Evolutionary conservation across 768 basidiomycete species (phyloP).

Genomic region (Hygrophorus pudorinus): DNA sequence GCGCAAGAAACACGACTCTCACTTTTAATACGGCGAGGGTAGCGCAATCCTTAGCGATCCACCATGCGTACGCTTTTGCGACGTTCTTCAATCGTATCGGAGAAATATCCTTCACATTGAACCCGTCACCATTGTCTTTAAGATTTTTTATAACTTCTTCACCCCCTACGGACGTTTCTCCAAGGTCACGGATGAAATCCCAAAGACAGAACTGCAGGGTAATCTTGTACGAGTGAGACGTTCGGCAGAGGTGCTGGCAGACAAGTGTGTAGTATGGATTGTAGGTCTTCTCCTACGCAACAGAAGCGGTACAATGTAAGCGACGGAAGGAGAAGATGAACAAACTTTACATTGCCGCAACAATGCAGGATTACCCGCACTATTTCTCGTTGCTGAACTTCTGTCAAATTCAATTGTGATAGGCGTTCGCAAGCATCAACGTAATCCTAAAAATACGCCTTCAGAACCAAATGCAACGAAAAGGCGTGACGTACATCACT

Average conservation of each 20-base stretch:
- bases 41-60: constrained; percentile 77
- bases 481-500: constrained; percentile 57
- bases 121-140: constrained; percentile 36
- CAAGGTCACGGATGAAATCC: constrained; percentile 92
- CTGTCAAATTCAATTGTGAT: constrained; percentile 70
- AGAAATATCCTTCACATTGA: constrained; percentile 45
- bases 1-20: constrained; percentile 4
- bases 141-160: constrained; percentile 63
- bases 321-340: constrained; percentile 4
- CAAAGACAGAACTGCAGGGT: constrained; percentile 93
- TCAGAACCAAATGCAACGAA: neutral
- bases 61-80: constrained; percentile 86
- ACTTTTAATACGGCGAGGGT: constrained; percentile 81
- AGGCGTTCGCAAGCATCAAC: constrained; percentile 93
- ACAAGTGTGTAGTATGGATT: constrained; percentile 96
- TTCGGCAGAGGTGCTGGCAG: constrained; percentile 68
- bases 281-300: constrained; percentile 70
- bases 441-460: constrained; percentile 50
- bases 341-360: constrained; percentile 66
- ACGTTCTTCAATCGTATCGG: constrained; percentile 55
- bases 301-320: constrained; percentile 2
- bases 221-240: constrained; percentile 78
- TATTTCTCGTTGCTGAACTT: constrained; percentile 90
- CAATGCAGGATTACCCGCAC: constrained; percentile 90
- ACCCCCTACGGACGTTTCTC: constrained; percentile 75